A percentile compares a stretch with the other conserved stretches of the same genome.
phyloP scores from a whole-genome alignment of 208 protist species.

The Leishmania turanica region DNA sequence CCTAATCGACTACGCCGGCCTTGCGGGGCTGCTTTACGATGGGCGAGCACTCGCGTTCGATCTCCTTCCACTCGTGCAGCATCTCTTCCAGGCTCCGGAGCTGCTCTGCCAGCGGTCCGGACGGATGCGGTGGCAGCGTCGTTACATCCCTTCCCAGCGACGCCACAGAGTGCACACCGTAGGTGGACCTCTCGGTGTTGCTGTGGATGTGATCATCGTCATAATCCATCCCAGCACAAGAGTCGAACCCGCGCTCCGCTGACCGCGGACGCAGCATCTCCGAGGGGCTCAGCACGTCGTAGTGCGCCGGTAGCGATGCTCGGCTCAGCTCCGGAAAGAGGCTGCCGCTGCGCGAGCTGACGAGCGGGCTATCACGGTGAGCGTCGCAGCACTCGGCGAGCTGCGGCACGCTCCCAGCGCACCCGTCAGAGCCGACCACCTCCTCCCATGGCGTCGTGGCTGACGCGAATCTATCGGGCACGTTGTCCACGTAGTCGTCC shows the following conservation, averaged over 20 bases:
- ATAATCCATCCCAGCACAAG: no score
- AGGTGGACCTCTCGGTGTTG: background rate
- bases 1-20: conserved; percentile 2
- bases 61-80: conserved; percentile 49
- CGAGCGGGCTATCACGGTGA: background rate
- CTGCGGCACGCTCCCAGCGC: background rate
- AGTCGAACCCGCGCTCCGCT: background rate
- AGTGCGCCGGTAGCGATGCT: background rate
- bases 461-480: background rate
- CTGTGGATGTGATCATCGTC: background rate
- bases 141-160: background rate
- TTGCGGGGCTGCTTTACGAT: conserved; percentile 21
- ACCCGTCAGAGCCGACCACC: background rate
- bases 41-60: conserved; percentile 39
- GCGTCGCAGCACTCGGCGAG: background rate
- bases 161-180: background rate
- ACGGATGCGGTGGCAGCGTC: background rate
- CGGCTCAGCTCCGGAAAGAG: conserved; percentile 13
- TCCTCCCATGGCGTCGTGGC: background rate
- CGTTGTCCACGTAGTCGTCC: background rate
- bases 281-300: background rate
- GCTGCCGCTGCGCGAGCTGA: conserved; percentile 14
- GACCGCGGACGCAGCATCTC: background rate
- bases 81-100: conserved; percentile 49
- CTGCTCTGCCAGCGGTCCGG: conserved; percentile 25